Evolutionary conservation across 2,329 filamentous ascomycete genomes (phyloP).

Genomic region (Bisporella sp.): DNA sequence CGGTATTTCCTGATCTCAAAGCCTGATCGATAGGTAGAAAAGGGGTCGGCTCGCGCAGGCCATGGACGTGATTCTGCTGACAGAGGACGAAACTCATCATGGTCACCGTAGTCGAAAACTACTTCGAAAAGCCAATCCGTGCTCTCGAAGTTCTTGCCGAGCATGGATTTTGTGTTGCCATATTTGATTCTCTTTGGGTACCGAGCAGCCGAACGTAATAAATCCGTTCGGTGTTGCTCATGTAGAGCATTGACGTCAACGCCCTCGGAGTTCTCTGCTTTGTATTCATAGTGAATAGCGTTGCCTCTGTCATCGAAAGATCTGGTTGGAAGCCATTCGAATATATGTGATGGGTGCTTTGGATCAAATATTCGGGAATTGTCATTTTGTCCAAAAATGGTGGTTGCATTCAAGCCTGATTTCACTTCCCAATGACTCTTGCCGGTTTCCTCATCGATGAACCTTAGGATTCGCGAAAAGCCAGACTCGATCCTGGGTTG

Average conservation of each 20-base stretch:
- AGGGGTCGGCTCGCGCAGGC: neutral
- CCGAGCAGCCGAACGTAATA: neutral
- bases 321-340: slow-evolving; percentile 2
- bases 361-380: neutral
- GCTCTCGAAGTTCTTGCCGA: no score
- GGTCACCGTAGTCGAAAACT: slow-evolving; percentile 1
- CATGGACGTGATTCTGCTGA: neutral
- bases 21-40: slow-evolving; percentile 1
- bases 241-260: neutral
- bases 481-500: neutral
- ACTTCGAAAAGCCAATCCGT: neutral
- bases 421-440: no score
- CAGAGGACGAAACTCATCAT: neutral
- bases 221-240: neutral
- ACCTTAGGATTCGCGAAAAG: neutral
- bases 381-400: neutral
- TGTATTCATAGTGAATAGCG: slow-evolving; percentile 1
- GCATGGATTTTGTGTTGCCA: neutral
- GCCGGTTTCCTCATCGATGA: no score
- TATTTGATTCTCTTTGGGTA: neutral
- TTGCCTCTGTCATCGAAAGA: neutral
- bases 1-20: slow-evolving; percentile 4
- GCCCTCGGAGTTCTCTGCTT: neutral
- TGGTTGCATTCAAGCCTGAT: no score
- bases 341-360: neutral